Conservation (phyloP, 352 stramenopile species). For the Pythium rishiriense region DNA sequence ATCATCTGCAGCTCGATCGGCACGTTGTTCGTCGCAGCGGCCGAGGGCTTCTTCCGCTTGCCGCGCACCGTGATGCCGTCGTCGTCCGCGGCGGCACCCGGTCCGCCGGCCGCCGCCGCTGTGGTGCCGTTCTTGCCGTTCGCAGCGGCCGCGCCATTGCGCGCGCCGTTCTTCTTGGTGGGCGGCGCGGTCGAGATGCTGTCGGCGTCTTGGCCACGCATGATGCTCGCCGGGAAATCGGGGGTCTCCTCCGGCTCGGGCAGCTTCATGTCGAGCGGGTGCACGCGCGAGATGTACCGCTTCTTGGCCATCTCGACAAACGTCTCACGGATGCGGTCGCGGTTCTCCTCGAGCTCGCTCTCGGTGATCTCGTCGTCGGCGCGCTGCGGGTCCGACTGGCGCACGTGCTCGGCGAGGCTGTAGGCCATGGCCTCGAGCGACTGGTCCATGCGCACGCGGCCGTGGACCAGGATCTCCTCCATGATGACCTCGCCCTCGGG, state of each 20-base stretch:
- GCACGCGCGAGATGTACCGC: conserved; percentile 83
- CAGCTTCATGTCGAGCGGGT: conserved; percentile 79
- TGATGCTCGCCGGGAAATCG: conserved; percentile 68
- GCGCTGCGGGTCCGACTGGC: conserved; percentile 36
- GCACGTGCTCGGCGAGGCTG: conserved; percentile 64
- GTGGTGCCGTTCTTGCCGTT: conserved; percentile 30
- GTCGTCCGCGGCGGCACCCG: conserved; percentile 9
- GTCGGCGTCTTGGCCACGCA: conserved; percentile 41
- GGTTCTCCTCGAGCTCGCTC: conserved; percentile 69
- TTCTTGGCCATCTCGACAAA: conserved; percentile 91
- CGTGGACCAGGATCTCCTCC: conserved; percentile 86
- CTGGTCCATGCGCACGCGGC: conserved; percentile 83
- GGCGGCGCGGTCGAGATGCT: conserved; percentile 17
- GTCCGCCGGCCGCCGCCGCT: conserved; percentile 6
- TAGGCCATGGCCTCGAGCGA: conserved; percentile 84
- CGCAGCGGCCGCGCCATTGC: conserved; percentile 13
- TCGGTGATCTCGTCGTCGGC: conserved; percentile 69
- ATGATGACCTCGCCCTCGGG: conserved; percentile 84
- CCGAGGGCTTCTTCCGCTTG: conserved; percentile 60
- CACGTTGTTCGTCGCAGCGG: conserved; percentile 39
- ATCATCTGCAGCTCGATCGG: conserved; percentile 88
- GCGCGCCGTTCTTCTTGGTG: conserved; percentile 18
- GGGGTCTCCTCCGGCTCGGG: conserved; percentile 55
- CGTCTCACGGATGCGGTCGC: conserved; percentile 50
- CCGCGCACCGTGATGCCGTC: conserved; percentile 77